Evolutionary conservation across 1,284 basidiomycete genomes (phyloP).

Genomic region (Apiotrichum siamense): DNA sequence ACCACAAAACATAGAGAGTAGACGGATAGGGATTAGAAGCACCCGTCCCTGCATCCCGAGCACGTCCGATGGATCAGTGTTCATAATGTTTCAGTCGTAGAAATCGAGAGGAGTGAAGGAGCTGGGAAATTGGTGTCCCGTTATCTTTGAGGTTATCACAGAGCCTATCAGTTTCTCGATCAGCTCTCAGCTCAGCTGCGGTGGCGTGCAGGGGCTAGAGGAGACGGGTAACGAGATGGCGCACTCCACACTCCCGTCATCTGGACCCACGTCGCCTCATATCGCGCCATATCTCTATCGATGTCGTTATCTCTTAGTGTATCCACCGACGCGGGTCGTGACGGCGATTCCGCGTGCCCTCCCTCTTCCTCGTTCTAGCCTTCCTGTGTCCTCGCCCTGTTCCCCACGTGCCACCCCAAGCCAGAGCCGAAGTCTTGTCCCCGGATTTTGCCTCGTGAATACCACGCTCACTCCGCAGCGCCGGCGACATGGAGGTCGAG

Average conservation of each 20-base stretch:
- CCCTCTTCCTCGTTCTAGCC: too few relatives aligned
- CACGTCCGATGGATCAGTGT: slow-evolving; percentile 2
- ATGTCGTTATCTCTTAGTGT: background rate
- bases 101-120: background rate
- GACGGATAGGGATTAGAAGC: background rate
- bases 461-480: background rate
- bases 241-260: too few relatives aligned
- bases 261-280: too few relatives aligned
- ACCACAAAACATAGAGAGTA: background rate
- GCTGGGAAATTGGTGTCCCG: background rate
- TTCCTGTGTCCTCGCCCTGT: too few relatives aligned
- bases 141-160: background rate
- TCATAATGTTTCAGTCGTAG: background rate
- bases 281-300: too few relatives aligned
- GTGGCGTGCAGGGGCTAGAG: too few relatives aligned
- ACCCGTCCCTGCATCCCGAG: background rate
- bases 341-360: too few relatives aligned
- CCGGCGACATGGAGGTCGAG: slow-evolving; percentile 8
- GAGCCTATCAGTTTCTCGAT: background rate
- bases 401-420: background rate
- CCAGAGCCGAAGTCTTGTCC: too few relatives aligned
- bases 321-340: too few relatives aligned
- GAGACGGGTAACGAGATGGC: too few relatives aligned
- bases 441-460: background rate
- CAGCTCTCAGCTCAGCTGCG: background rate